Base-by-base conservation (phyloP, 2,329 filamentous ascomycete genomes). In the Macrophomina pseudophaseolina region DNA sequence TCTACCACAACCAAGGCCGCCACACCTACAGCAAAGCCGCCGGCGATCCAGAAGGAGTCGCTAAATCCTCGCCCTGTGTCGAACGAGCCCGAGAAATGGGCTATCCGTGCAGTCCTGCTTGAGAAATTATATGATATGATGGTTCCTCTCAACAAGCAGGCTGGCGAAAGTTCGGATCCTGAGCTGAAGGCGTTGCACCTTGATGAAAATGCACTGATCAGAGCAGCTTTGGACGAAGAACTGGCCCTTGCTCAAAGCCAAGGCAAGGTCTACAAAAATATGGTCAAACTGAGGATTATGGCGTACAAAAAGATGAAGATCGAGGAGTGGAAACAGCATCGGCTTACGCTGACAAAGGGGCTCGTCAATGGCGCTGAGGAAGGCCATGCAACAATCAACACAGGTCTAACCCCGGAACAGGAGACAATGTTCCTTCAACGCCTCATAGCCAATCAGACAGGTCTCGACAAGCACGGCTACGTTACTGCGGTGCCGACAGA, bases 281-380 rank as follows among this genome's bases (percentile, higher is more conserved):
- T 93, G 32, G 88, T 98, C 76, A 96, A 94, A 74, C 91, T 93
- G 70, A 88, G 88, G 40, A 90, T 98, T 67, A 85, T 91, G 72
- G 84, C 84, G 51, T 88, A 93, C 74, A 92, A 90, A 74, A 90
- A 90, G 69, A 94, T 97, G 91, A 83, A 82, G 0, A 74, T 87
- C 3, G 83, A 85, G 3, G 86, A 91, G 54, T 98, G 94, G 92
- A 86, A 87, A 68, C 84, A 87, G 35, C 88, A 90, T 69, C 82
- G 87, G 4, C 14, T 52, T 42, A 70, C 35, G 65, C 56, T 12
- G 38, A 73, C 74, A 33, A 74, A 77, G 46, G 69, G 73, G 12
- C 16, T 14, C 16, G 16, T 1, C 48, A 38, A 74, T 35, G 69
- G 56, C 62, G 14, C 72, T 60, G 71, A 73, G 66, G 71, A 74